Conservation (phyloP, 2,329 filamentous ascomycete genomes). For the Scopulariopsis brevicaulis region DNA sequence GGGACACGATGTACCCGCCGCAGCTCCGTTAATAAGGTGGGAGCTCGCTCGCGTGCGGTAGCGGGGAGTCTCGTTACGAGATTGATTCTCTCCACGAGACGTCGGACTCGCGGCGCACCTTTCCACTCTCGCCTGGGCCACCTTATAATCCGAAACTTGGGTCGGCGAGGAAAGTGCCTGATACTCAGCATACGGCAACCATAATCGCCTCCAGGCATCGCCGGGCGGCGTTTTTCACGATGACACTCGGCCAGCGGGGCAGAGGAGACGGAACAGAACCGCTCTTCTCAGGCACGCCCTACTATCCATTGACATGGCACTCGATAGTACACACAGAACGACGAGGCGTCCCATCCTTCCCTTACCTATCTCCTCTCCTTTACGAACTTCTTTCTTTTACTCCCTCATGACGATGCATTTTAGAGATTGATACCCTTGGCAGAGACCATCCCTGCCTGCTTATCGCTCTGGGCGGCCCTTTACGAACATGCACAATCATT, state of each 20-base stretch:
- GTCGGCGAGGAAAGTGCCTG: too few relatives aligned
- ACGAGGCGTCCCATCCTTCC: not conserved
- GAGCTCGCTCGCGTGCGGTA: constrained; percentile 6
- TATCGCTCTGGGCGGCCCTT: not conserved
- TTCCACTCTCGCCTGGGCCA: not conserved
- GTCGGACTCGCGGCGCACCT: not conserved
- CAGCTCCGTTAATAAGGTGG: constrained; percentile 20
- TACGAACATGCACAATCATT: not conserved
- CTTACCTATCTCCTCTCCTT: not conserved
- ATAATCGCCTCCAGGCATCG: too few relatives aligned
- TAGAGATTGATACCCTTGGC: not conserved
- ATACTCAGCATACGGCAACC: too few relatives aligned
- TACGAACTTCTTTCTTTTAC: not conserved
- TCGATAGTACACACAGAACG: not conserved
- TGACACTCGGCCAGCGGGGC: too few relatives aligned
- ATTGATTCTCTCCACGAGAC: not conserved
- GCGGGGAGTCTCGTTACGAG: constrained; percentile 1
- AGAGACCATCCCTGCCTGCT: not conserved
- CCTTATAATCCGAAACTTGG: too few relatives aligned
- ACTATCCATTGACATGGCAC: too few relatives aligned
- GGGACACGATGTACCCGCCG: constrained; percentile 34
- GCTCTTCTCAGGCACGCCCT: too few relatives aligned
- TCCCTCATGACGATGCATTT: not conserved
- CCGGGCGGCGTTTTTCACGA: too few relatives aligned
- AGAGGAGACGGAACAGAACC: too few relatives aligned